Conservation (phyloP, 192 early-diverging fungal species). For the Martensiomyces pterosporus region DNA sequence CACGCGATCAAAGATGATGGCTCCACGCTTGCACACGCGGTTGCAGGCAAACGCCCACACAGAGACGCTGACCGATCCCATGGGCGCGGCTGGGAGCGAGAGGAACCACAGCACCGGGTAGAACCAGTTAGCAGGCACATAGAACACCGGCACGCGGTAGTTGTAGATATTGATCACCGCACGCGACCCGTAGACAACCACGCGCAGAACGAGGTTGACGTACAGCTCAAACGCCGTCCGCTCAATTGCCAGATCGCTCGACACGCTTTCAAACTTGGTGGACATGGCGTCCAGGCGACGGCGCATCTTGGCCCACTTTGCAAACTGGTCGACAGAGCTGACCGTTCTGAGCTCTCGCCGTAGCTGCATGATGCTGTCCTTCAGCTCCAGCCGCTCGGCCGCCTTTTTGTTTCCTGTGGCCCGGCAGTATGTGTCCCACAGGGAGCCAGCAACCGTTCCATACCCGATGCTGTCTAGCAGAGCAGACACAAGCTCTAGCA, state of each 20-base stretch:
- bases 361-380: slow-evolving; percentile 57
- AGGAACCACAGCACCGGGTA: slow-evolving; percentile 66
- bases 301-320: slow-evolving; percentile 85
- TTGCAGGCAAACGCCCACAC: slow-evolving; percentile 77
- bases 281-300: slow-evolving; percentile 71
- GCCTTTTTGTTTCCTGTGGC: slow-evolving; percentile 36
- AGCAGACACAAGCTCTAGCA: slow-evolving; percentile 62
- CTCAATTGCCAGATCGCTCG: slow-evolving; percentile 58
- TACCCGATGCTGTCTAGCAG: slow-evolving; percentile 54
- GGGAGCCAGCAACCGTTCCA: slow-evolving; percentile 40
- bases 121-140: slow-evolving; percentile 72
- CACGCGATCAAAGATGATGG: slow-evolving; percentile 23
- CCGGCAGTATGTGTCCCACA: slow-evolving; percentile 37
- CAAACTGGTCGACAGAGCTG: slow-evolving; percentile 85
- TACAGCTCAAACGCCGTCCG: slow-evolving; percentile 77
- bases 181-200: slow-evolving; percentile 59
- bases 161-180: slow-evolving; percentile 63
- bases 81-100: slow-evolving; percentile 70
- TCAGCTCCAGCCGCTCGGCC: slow-evolving; percentile 55
- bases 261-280: slow-evolving; percentile 61
- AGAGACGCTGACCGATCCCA: slow-evolving; percentile 70
- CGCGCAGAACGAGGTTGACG: slow-evolving; percentile 65
- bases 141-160: slow-evolving; percentile 68
- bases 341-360: slow-evolving; percentile 62
- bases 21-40: slow-evolving; percentile 51